phyloP scores from a whole-genome alignment of 331 rosid genomes.

The Erythrophleum ivorense region DNA sequence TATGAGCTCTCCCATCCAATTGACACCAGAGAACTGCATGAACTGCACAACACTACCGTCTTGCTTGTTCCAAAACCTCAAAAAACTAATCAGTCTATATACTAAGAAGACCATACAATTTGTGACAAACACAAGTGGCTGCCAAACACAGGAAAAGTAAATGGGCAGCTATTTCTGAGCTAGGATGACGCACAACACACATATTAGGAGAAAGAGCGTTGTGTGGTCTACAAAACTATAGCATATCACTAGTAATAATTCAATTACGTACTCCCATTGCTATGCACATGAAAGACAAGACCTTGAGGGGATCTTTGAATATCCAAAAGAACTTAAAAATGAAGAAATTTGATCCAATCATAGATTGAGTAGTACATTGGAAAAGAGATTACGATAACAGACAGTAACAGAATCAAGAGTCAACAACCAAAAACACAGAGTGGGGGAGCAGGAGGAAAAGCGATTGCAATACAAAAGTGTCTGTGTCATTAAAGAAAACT shows the following conservation, averaged over 20 bases:
- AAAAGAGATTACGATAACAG: neutral
- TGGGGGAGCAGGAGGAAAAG: neutral
- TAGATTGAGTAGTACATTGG: neutral
- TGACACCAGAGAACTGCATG: neutral
- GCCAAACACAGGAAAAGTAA: neutral
- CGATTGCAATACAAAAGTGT: neutral
- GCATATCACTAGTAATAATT: slow-evolving; percentile 3
- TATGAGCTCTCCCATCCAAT: neutral
- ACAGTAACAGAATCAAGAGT: neutral
- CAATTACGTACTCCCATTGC: neutral
- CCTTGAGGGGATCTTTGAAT: neutral
- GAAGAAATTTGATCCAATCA: neutral
- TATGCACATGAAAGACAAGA: neutral
- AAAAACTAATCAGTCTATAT: neutral
- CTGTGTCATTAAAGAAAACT: neutral
- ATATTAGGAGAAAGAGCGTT: neutral
- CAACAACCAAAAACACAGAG: neutral
- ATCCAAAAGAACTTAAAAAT: neutral
- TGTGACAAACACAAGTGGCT: neutral
- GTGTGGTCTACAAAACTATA: neutral
- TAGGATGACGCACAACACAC: neutral
- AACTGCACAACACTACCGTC: neutral
- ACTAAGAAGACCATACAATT: neutral
- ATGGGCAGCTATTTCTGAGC: neutral
- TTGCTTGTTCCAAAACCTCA: neutral